Base-by-base conservation (phyloP, 257 asterid species). In the Anisodus acutangulus region DNA sequence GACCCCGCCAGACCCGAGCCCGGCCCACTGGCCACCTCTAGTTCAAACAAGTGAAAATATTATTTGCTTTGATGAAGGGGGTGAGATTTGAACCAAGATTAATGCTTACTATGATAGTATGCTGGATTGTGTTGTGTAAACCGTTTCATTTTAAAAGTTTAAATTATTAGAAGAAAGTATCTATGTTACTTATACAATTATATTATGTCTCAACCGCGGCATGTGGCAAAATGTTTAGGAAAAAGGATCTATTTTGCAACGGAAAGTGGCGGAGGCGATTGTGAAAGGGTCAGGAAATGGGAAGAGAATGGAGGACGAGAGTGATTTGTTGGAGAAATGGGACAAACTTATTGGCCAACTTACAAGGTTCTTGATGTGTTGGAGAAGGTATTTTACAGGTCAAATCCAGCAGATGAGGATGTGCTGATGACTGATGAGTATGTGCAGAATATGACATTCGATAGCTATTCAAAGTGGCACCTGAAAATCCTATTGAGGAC, bases 371-470 rank as follows among this genome's bases (percentile, higher is more conserved):
- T 31, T 31, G 35, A 31, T 31, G 35, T 31, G 35, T 31, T 31
- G 35, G 35, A 31, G 35, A 31, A 31, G 35, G 35, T 31, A 31
- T 95, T 95, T 82, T 95, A 93, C 88, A 41, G 97, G 13, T 93
- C 95, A 4, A 92, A 95, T 85, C 97, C 97, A 39, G 98, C 97
- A 84, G 35, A 31, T 31, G 35, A 31, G 35, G 35, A 31, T 31
- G 35, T 31, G 35, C 35, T 31, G 35, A 31, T 31, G 35, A 31
- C 35, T 31, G 35, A 31, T 31, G 35, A 1, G 35, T 95, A 95
- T 26, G 97, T 95, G 89, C 98, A 95, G 92, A 95, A 89, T 91
- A 93, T 92, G 97, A 93, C 98, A 0, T 93, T 93, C 76, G 97
- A 93, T 68, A 95, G 98, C 89, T 95, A 93, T 74, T 43, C 93